A percentile compares a stretch with the other conserved stretches of the same genome.
Evolutionary conservation across 495 filamentous ascomycete species (phyloP).

Genomic region (Penicillium soppii): DNA sequence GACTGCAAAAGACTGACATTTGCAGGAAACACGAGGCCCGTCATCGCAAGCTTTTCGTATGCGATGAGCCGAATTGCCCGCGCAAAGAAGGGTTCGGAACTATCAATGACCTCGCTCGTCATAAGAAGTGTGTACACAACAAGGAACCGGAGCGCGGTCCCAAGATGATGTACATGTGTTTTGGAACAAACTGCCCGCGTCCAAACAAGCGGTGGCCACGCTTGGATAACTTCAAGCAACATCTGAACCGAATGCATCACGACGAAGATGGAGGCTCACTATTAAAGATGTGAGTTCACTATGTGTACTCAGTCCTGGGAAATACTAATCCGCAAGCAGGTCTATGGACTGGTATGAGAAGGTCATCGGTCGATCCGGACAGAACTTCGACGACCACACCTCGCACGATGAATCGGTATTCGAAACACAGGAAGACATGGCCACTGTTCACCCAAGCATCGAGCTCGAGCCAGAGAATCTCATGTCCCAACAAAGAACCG

Average conservation of each 20-base stretch:
- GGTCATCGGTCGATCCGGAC: slow-evolving; percentile 4
- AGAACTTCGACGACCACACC: slow-evolving; percentile 6
- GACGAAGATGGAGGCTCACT: slow-evolving; percentile 53
- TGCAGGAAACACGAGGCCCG: slow-evolving; percentile 77
- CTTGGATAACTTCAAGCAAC: slow-evolving; percentile 87
- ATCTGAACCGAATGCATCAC: slow-evolving; percentile 76
- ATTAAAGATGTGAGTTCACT: slow-evolving; percentile 50
- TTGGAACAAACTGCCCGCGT: slow-evolving; percentile 59
- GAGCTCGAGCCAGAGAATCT: slow-evolving; percentile 12
- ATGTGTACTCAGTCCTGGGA: background rate
- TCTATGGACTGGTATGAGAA: slow-evolving; percentile 44
- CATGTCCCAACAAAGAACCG: background rate
- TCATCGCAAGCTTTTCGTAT: slow-evolving; percentile 73
- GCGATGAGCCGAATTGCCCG: slow-evolving; percentile 57
- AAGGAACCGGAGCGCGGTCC: slow-evolving; percentile 50
- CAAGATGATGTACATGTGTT: slow-evolving; percentile 66
- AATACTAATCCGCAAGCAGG: slow-evolving; percentile 19
- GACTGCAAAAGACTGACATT: background rate
- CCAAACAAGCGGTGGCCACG: slow-evolving; percentile 82
- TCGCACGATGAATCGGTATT: slow-evolving; percentile 9
- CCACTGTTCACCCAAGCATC: slow-evolving; percentile 4
- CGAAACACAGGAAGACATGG: slow-evolving; percentile 12
- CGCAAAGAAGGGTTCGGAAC: slow-evolving; percentile 74
- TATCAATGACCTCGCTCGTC: slow-evolving; percentile 74
- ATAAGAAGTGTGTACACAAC: slow-evolving; percentile 68